Evolutionary conservation across 2,329 filamentous ascomycete genomes (phyloP), one percentile per base, ranked within the genome.

Genomic region (Talaromyces atroroseus): DNA sequence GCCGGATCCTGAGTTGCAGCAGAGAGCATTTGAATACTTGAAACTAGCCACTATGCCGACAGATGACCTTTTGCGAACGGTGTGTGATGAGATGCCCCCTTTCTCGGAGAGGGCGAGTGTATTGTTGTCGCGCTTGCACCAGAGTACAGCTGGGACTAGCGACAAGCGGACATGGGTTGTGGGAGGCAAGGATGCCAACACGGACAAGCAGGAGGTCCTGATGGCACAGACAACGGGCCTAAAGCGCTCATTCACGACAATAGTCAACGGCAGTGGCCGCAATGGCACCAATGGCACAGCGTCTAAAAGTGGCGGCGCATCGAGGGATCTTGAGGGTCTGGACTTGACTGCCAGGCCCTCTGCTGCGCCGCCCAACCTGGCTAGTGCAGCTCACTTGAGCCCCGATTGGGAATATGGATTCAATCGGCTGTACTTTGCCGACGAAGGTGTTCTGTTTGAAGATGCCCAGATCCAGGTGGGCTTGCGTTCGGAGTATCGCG

Each of bases 71-170:
- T 79, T 99, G 12, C 85, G 94, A 52, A 97, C 94, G 0, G 86
- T 99, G 5, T 96, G 92, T 71, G 94, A 99, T 65, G 94, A 99
- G 71, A 99, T 99, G 95, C 94, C 94, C 2, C 92, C 94, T 0
- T 99, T 97, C 75, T 95, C 94, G 0, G 92, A 99, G 71, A 82
- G 95, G 59, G 87, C 95, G 58, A 97, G 94, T 5, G 92, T 94
- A 1, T 78, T 99, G 26, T 79, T 99, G 11, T 96, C 92, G 40
- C 83, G 94, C 57, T 80, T 99, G 50, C 92, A 99, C 73, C 91
- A 96, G 73, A 97, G 95, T 76, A 91, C 95, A 66, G 89, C 88
- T 49, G 89, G 88, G 59, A 94, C 90, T 14, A 95, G 90, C 68
- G 94, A 99, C 72, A 95, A 95, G 76, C 84, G 92, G 60, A 97